Evolutionary conservation across 2,329 filamentous ascomycete genomes (phyloP).

Genomic region (Capronia coronata): DNA sequence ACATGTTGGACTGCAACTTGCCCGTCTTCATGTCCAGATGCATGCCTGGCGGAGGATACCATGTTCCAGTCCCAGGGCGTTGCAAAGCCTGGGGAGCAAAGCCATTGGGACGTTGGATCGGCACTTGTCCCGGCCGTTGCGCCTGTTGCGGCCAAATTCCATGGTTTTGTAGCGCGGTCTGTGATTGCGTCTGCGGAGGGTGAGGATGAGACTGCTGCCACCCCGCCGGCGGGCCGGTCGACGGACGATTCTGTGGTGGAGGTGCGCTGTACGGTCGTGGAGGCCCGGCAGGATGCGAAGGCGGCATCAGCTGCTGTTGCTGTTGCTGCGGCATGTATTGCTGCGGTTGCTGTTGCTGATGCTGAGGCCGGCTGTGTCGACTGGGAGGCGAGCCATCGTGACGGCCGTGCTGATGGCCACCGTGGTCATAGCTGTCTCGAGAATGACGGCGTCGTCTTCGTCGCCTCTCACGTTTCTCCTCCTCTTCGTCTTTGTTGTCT

Average conservation of each 20-base stretch:
- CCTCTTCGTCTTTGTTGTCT: conserved; percentile 19
- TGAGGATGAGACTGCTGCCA: conserved; percentile 6
- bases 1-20: conserved; percentile 22
- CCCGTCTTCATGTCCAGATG: conserved; percentile 24
- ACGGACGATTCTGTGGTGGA: conserved; percentile 10
- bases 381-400: conserved; percentile 14
- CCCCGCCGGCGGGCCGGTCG: conserved; percentile 1
- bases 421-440: conserved; percentile 8
- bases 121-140: not conserved
- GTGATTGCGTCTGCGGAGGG: conserved; percentile 1
- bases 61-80: conserved; percentile 5
- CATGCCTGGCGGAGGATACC: conserved; percentile 16
- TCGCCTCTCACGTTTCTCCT: conserved; percentile 8
- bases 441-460: conserved; percentile 14
- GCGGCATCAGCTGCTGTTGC: conserved; percentile 3
- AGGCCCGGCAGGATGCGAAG: conserved; percentile 5
- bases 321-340: not conserved
- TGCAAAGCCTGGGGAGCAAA: conserved; percentile 15
- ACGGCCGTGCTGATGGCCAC: conserved; percentile 9
- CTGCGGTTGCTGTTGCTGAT: conserved; percentile 6
- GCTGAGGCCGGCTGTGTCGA: conserved; percentile 8
- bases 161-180: conserved; percentile 10
- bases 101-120: not conserved
- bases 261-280: conserved; percentile 18
- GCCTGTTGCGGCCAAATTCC: conserved; percentile 15